Evolutionary conservation across 306 rosid genomes (phyloP).

Genomic region (Vigna nakashimae): DNA sequence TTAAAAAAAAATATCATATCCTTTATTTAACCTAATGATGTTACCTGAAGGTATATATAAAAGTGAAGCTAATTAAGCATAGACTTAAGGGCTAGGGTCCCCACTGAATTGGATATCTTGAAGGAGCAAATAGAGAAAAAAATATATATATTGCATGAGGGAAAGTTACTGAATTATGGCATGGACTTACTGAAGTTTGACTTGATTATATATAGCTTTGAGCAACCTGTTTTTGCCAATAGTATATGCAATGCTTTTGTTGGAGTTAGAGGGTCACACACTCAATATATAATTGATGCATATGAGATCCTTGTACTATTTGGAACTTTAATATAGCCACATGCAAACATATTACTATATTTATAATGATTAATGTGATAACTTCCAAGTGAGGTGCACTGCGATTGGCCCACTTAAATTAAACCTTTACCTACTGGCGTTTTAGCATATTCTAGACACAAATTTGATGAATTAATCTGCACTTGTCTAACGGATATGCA

Average conservation of each 20-base stretch:
- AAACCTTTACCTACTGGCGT: constrained; percentile 11
- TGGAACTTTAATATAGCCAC: constrained; percentile 38
- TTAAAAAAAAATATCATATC: no score
- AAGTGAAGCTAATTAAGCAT: constrained; percentile 39
- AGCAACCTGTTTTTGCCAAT: constrained; percentile 29
- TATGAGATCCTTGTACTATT: constrained; percentile 36
- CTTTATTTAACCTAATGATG: no score
- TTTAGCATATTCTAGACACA: constrained; percentile 11
- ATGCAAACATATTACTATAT: constrained; percentile 42
- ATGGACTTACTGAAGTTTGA: constrained; percentile 33
- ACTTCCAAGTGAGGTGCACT: constrained; percentile 32
- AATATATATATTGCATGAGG: constrained; percentile 11
- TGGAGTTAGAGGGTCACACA: constrained; percentile 41
- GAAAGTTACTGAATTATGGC: constrained; percentile 39
- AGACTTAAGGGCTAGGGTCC: constrained; percentile 44
- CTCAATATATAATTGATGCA: constrained; percentile 26
- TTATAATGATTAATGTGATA: constrained; percentile 29
- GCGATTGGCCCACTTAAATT: constrained; percentile 34
- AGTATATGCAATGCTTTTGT: constrained; percentile 24
- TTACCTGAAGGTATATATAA: constrained; percentile 35
- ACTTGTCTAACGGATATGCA: constrained; percentile 27
- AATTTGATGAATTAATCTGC: constrained; percentile 30
- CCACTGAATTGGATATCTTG: constrained; percentile 36
- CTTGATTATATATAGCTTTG: constrained; percentile 39
- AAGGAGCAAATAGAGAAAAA: constrained; percentile 18